Evolutionary conservation across 2,329 filamentous ascomycete species (phyloP).

Genomic region (Penicillium sp.): DNA sequence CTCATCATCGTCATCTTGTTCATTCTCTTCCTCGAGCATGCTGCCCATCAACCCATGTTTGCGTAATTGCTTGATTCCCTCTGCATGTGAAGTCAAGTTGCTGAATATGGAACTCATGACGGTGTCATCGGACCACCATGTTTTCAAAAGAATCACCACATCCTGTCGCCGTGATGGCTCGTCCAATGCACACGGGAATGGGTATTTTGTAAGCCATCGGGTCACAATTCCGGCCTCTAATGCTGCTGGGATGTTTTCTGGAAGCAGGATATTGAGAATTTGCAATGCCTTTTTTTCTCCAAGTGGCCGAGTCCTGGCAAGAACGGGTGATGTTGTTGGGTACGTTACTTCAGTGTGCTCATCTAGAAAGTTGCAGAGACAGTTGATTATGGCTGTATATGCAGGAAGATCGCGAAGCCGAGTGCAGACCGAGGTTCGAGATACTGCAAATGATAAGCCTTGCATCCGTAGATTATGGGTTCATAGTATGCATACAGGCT

Average conservation of each 20-base stretch:
- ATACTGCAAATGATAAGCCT: slow-evolving; percentile 27
- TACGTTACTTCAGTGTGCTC: slow-evolving; percentile 38
- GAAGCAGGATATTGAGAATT: slow-evolving; percentile 63
- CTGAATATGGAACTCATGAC: slow-evolving; percentile 47
- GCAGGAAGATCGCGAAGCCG: slow-evolving; percentile 37
- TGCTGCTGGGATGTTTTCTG: slow-evolving; percentile 57
- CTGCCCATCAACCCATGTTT: slow-evolving; percentile 45
- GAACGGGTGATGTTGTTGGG: slow-evolving; percentile 37
- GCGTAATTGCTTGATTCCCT: slow-evolving; percentile 43
- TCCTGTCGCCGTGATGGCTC: slow-evolving; percentile 49
- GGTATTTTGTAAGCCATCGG: slow-evolving; percentile 72
- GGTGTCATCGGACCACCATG: slow-evolving; percentile 43
- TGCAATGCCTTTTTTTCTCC: slow-evolving; percentile 45
- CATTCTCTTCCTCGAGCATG: slow-evolving; percentile 52
- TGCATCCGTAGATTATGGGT: not conserved
- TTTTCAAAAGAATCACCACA: slow-evolving; percentile 42
- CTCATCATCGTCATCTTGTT: slow-evolving; percentile 44
- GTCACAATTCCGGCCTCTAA: slow-evolving; percentile 67
- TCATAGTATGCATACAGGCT: slow-evolving; percentile 31
- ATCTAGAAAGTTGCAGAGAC: slow-evolving; percentile 42
- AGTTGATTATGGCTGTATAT: slow-evolving; percentile 42
- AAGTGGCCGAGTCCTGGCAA: slow-evolving; percentile 41
- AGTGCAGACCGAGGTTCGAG: slow-evolving; percentile 35
- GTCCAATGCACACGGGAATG: slow-evolving; percentile 60
- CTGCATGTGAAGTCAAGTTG: slow-evolving; percentile 37